Conservation (phyloP, 768 basidiomycete genomes). For the Leccinum truebloodii region DNA sequence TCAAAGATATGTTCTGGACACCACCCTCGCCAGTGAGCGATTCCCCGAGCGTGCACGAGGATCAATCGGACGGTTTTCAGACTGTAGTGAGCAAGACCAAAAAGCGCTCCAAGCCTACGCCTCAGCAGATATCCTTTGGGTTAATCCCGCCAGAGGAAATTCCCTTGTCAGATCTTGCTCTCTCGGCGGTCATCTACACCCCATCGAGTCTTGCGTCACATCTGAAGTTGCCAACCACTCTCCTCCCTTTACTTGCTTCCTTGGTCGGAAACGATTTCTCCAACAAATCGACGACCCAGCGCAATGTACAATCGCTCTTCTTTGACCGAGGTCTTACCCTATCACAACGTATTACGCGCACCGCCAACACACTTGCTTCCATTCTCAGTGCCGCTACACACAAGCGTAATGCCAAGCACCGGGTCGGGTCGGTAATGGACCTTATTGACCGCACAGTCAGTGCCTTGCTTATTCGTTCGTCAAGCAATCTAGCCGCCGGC, state of each 20-base stretch:
- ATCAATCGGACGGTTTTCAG: constrained; percentile 58
- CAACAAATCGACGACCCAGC: constrained; percentile 47
- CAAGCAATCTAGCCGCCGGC: constrained; percentile 51
- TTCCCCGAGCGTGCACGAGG: constrained; percentile 23
- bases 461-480: constrained; percentile 52
- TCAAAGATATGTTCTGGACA: constrained; percentile 76
- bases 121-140: constrained; percentile 28
- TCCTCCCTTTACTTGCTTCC: constrained; percentile 77
- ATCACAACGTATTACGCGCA: constrained; percentile 65
- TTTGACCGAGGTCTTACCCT: constrained; percentile 61
- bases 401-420: constrained; percentile 52
- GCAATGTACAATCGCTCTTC: constrained; percentile 60
- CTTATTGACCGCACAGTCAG: constrained; percentile 71
- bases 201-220: constrained; percentile 63
- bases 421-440: constrained; percentile 71
- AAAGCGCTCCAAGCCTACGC: constrained; percentile 41
- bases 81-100: constrained; percentile 55
- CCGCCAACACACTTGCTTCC: constrained; percentile 55
- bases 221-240: constrained; percentile 63
- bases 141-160: constrained; percentile 54
- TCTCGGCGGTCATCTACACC: constrained; percentile 60
- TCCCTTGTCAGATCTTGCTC: constrained; percentile 39
- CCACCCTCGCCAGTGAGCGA: constrained; percentile 27
- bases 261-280: constrained; percentile 83
- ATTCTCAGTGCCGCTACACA: constrained; percentile 53